Conservation (phyloP, 2,329 filamentous ascomycete species). For the Colletotrichum musicola region DNA sequence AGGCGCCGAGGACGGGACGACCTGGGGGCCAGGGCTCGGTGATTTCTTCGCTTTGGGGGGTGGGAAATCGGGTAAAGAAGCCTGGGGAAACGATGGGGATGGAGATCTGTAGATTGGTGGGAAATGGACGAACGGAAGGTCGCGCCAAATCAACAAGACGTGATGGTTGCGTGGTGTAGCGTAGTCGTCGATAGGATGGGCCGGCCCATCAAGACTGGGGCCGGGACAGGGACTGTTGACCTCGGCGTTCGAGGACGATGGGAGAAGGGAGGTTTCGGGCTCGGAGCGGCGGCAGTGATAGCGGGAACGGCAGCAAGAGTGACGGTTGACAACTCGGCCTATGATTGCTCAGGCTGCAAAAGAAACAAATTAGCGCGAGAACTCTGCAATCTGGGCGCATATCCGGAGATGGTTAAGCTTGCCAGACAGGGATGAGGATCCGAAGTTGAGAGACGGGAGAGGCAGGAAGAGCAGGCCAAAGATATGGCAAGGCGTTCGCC, state of each 20-base stretch:
- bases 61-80: not conserved
- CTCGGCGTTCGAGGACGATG: conserved; percentile 17
- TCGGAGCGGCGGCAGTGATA: conserved; percentile 12
- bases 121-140: conserved; percentile 34
- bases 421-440: not conserved
- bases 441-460: conserved; percentile 6
- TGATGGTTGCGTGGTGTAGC: not conserved
- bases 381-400: not conserved
- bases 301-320: conserved; percentile 1
- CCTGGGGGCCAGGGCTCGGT: conserved; percentile 32
- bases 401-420: not conserved
- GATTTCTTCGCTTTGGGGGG: conserved; percentile 12
- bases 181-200: not conserved
- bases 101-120: not conserved
- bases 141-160: conserved; percentile 4
- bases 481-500: conserved; percentile 15
- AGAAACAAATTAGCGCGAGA: conserved; percentile 6
- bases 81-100: conserved; percentile 21
- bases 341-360: conserved; percentile 13
- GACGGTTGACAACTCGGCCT: no score
- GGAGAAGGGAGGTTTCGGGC: conserved; percentile 21
- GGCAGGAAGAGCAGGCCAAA: conserved; percentile 1
- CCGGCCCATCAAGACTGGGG: not conserved
- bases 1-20: conserved; percentile 37
- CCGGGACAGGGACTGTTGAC: conserved; percentile 1